Evolutionary conservation across 768 basidiomycete species (phyloP).

Genomic region (Mycena polygramma): DNA sequence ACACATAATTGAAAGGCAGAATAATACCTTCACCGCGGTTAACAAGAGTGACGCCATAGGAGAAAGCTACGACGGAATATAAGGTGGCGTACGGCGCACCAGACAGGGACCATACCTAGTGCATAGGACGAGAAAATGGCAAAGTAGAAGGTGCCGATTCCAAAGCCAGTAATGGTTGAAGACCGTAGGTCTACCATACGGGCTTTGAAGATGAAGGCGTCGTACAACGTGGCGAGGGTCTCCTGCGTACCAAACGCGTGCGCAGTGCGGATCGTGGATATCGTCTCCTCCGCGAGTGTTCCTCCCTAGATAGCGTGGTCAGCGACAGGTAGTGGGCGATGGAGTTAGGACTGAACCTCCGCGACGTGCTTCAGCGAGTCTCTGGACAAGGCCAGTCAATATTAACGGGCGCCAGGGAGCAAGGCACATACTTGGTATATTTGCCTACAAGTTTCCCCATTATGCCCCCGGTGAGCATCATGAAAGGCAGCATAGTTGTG

Average conservation of each 20-base stretch:
- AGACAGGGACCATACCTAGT: slow-evolving; percentile 57
- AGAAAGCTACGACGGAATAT: slow-evolving; percentile 71
- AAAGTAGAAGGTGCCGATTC: slow-evolving; percentile 83
- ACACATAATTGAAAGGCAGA: too few relatives aligned
- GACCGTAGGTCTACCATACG: slow-evolving; percentile 67
- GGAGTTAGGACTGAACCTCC: neutral
- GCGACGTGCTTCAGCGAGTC: slow-evolving; percentile 80
- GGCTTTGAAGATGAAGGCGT: slow-evolving; percentile 68
- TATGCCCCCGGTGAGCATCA: slow-evolving; percentile 74
- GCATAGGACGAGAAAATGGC: slow-evolving; percentile 83
- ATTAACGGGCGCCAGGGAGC: neutral
- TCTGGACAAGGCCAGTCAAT: slow-evolving; percentile 48
- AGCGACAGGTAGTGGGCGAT: too few relatives aligned
- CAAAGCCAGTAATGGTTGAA: slow-evolving; percentile 67
- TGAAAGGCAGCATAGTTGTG: slow-evolving; percentile 86
- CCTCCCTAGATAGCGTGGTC: slow-evolving; percentile 63
- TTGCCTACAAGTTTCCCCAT: slow-evolving; percentile 77
- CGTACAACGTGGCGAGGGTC: slow-evolving; percentile 75
- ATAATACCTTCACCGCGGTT: slow-evolving; percentile 55
- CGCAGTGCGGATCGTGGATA: slow-evolving; percentile 88
- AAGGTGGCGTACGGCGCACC: neutral
- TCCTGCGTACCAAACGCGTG: slow-evolving; percentile 91
- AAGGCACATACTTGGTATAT: slow-evolving; percentile 70
- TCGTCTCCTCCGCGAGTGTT: slow-evolving; percentile 91
- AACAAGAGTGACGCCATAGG: slow-evolving; percentile 89